Evolutionary conservation across 2,329 filamentous ascomycete species (phyloP).

Genomic region (Verticillium dahliae): DNA sequence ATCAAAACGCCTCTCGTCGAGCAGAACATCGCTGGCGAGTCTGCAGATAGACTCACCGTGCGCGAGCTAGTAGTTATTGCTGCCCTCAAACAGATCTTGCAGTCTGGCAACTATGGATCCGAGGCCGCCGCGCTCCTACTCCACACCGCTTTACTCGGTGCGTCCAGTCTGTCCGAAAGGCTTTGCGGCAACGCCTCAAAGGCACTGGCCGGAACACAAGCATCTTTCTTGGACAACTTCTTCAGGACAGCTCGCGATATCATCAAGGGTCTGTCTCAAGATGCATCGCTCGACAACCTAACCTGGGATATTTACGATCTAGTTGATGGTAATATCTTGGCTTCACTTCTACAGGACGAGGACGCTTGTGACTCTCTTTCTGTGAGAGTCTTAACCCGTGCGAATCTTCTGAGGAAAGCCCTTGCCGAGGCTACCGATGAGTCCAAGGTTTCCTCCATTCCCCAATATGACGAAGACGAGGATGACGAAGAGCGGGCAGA

Average conservation of each 20-base stretch:
- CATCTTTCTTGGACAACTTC: not conserved
- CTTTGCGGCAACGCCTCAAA: not conserved
- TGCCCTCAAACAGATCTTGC: not conserved
- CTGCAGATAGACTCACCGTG: conserved; percentile 7
- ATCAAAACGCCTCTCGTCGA: not conserved
- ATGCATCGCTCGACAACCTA: not conserved
- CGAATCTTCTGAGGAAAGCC: not conserved
- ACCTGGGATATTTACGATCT: conserved; percentile 24
- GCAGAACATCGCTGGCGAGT: not conserved
- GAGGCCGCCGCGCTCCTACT: not conserved
- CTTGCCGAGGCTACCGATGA: not conserved
- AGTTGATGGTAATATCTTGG: conserved; percentile 22
- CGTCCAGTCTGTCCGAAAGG: not conserved
- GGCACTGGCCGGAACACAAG: not conserved
- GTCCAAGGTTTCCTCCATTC: not conserved
- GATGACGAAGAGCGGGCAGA: not conserved
- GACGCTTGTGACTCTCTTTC: not conserved
- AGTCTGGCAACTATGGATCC: not conserved
- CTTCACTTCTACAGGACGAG: conserved; percentile 2
- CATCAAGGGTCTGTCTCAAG: not conserved
- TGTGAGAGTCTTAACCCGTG: not conserved
- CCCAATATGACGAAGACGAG: not conserved
- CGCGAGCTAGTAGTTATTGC: conserved; percentile 14
- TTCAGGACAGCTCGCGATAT: not conserved
- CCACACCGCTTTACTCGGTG: not conserved